These are phyloP conservation scores for Saprolegnia diclina DNA, from an alignment of 352 stramenopile species.

Conservation along the genomic window DNA sequence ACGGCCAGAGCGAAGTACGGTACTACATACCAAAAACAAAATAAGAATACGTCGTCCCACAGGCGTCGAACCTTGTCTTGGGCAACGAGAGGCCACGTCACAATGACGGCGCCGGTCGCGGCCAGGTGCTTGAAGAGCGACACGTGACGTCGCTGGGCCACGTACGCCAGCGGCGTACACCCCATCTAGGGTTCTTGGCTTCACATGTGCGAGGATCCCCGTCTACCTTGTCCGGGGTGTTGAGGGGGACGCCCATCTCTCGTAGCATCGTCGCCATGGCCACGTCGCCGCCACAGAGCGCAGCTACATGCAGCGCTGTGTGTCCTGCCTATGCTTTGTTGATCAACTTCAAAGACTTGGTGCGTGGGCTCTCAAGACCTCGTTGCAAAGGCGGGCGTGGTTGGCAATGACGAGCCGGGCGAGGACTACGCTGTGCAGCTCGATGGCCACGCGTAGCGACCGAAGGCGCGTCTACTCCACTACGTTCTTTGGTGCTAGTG, in stretches of 20 bases:
- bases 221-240: not conserved
- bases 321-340: conserved; percentile 1
- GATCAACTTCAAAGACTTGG: not conserved
- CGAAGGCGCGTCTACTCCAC: not conserved
- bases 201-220: not conserved
- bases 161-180: not conserved
- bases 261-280: not conserved
- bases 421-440: not conserved
- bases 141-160: not conserved
- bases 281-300: not conserved
- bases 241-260: not conserved
- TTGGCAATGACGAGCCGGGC: not conserved
- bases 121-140: not conserved
- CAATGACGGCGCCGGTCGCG: not conserved
- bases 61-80: not conserved
- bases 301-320: not conserved
- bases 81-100: not conserved
- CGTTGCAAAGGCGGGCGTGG: not conserved
- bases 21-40: not conserved
- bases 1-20: not conserved
- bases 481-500: not conserved
- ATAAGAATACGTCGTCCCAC: not conserved
- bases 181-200: not conserved
- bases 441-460: not conserved
- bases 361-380: no score